phyloP scores from a whole-genome alignment of 2,329 filamentous ascomycete genomes.

The Neofusicoccum sp. region DNA sequence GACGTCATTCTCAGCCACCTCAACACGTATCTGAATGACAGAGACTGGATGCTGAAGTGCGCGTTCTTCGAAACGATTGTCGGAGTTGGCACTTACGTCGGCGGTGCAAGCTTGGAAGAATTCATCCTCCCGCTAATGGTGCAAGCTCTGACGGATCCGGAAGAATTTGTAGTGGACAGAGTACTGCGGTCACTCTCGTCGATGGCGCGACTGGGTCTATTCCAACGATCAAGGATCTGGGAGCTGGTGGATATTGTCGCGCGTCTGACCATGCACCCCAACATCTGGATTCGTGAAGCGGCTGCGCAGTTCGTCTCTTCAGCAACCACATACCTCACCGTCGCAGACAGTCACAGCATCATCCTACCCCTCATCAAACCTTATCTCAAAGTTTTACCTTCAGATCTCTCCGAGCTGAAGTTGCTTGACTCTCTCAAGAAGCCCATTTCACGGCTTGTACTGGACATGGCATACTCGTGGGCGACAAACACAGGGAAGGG shows the following conservation, averaged over 20 bases:
- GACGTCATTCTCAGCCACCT: constrained; percentile 95
- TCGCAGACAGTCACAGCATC: constrained; percentile 80
- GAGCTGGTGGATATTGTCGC: constrained; percentile 81
- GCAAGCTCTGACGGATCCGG: constrained; percentile 86
- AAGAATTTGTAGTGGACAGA: constrained; percentile 91
- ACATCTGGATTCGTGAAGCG: constrained; percentile 90
- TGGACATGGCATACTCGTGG: constrained; percentile 86
- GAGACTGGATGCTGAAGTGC: constrained; percentile 94
- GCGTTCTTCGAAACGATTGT: constrained; percentile 96
- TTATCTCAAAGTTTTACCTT: constrained; percentile 73
- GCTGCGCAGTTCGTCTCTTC: constrained; percentile 79
- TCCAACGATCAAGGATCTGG: constrained; percentile 82
- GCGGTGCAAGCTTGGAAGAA: constrained; percentile 84
- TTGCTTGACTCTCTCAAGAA: constrained; percentile 81
- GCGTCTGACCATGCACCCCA: constrained; percentile 89
- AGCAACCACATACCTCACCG: constrained; percentile 70
- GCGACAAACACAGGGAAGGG: constrained; percentile 77
- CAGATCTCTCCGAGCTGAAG: constrained; percentile 68
- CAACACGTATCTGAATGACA: constrained; percentile 95
- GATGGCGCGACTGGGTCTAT: constrained; percentile 81
- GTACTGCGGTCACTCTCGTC: constrained; percentile 84
- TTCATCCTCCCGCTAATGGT: constrained; percentile 96
- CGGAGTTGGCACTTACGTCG: constrained; percentile 86
- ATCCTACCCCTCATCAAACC: constrained; percentile 76
- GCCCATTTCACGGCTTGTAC: constrained; percentile 73